Conservation (phyloP, 139 green algal genomes). For the Chloropicon primus region DNA sequence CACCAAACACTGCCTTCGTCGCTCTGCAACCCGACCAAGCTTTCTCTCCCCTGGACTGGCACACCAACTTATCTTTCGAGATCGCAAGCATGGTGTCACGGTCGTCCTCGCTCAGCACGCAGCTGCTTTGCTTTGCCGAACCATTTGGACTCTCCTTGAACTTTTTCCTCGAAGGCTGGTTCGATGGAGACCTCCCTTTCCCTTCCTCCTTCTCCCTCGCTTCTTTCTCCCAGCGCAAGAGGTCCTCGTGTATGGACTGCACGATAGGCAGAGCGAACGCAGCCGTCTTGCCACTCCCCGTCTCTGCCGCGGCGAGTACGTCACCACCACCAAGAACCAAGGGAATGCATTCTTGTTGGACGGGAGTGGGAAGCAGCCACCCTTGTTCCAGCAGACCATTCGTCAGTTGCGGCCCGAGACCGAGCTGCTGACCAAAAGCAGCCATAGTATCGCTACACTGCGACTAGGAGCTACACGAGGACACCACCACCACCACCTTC, state of each 20-base stretch:
- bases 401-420: not conserved
- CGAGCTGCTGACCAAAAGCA: not conserved
- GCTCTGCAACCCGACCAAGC: conserved; percentile 42
- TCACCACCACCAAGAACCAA: conserved; percentile 72
- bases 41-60: conserved; percentile 33
- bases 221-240: not conserved
- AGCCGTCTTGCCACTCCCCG: conserved; percentile 78
- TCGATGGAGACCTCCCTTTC: no score
- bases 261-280: conserved; percentile 76
- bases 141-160: not conserved
- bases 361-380: conserved; percentile 42
- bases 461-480: no score
- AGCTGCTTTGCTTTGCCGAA: not conserved
- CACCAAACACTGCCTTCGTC: conserved; percentile 27
- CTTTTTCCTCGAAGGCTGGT: not conserved
- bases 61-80: conserved; percentile 20
- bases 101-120: conserved; percentile 23
- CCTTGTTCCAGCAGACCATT: not conserved
- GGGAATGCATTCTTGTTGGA: conserved; percentile 58
- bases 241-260: conserved; percentile 52
- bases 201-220: not conserved
- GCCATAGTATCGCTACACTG: not conserved
- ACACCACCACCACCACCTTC: no score
- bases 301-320: conserved; percentile 80
- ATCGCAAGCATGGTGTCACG: conserved; percentile 40